These are phyloP conservation scores for Hanseniaspora jakobsenii DNA, from an alignment of 805 yeast genomes.

Conservation along the genomic window DNA sequence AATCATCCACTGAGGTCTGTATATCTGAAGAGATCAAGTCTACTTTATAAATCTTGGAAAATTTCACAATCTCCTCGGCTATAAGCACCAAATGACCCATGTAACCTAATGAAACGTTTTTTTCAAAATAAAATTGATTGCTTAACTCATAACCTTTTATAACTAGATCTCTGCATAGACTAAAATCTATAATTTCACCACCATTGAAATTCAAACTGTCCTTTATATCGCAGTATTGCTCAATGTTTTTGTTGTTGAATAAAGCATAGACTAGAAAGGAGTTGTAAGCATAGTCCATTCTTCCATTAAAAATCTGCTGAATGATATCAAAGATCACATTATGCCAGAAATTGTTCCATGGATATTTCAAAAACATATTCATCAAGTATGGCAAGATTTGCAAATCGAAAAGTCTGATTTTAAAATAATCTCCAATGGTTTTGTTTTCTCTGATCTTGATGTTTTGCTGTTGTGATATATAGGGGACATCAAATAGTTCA, in stretches of 20 bases:
- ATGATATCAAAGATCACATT: conserved; percentile 93
- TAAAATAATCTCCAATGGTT: conserved; percentile 77
- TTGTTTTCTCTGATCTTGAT: conserved; percentile 40
- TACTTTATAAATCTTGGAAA: conserved; percentile 36
- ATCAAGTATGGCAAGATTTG: conserved; percentile 57
- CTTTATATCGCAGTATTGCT: background rate
- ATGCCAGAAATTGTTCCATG: conserved; percentile 96
- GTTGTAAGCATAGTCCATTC: conserved; percentile 74
- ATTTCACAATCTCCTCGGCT: conserved; percentile 92
- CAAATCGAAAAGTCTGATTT: conserved; percentile 68
- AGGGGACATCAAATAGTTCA: conserved; percentile 27
- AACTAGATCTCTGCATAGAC: conserved; percentile 44
- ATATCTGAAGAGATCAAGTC: conserved; percentile 27
- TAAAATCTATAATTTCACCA: conserved; percentile 43
- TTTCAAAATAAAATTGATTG: conserved; percentile 45
- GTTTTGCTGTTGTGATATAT: conserved; percentile 32
- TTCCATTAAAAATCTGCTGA: conserved; percentile 87
- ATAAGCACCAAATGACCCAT: conserved; percentile 94
- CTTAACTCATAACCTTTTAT: conserved; percentile 51
- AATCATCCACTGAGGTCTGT: conserved; percentile 19
- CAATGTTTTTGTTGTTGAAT: conserved; percentile 19
- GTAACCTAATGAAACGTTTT: conserved; percentile 69
- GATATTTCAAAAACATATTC: conserved; percentile 64
- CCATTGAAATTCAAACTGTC: background rate
- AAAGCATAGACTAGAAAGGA: conserved; percentile 45